Evolutionary conservation across 2,329 filamentous ascomycete genomes (phyloP), one percentile per base, ranked within the genome.

Genomic region (Didymella arachidicola): DNA sequence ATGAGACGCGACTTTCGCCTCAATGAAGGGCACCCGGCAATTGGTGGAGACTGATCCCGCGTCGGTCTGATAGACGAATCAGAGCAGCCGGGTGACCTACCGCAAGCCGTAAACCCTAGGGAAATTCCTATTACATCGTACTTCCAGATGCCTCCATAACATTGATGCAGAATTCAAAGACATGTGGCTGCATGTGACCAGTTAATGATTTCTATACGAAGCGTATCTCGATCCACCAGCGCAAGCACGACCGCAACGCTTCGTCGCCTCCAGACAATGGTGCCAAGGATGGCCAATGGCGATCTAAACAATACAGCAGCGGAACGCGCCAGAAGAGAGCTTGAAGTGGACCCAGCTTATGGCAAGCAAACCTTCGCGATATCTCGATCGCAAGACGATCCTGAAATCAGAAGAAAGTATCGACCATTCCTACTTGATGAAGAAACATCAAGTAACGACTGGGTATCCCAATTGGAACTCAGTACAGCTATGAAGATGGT

Each of bases 381-480:
- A 30, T 55, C 73, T 0, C 61, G 73, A 16, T 57, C 61, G 0
- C 77, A 86, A 53, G 86, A 87, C 61, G 80, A 85, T 50, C 8
- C 69, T 0, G 61, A 69, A 1, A 72, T 83, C 18, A 78, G 85
- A 34, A 59, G 74, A 42, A 79, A 71, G 46, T 88, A 88, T 65
- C 80, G 87, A 1, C 86, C 86, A 0, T 89, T 87, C 59, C 68
- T 89, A 4, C 74, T 84, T 1, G 65, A 75, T 34, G 70, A 78
- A 0, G 68, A 75, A 12, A 52, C 76, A 3, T 64, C 74, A 67
- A 1, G 69, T 72, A 14, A 86, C 45, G 57, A 89, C 70, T 89
- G 87, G 87, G 74, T 88, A 22, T 75, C 78, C 0, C 60, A 78
- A 36, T 73, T 89, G 3, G 87, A 89, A 65, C 73, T 89, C 4